These are phyloP conservation scores for Fraxinus latifolia DNA, from an alignment of 305 asterid genomes.

Conservation along the genomic window DNA sequence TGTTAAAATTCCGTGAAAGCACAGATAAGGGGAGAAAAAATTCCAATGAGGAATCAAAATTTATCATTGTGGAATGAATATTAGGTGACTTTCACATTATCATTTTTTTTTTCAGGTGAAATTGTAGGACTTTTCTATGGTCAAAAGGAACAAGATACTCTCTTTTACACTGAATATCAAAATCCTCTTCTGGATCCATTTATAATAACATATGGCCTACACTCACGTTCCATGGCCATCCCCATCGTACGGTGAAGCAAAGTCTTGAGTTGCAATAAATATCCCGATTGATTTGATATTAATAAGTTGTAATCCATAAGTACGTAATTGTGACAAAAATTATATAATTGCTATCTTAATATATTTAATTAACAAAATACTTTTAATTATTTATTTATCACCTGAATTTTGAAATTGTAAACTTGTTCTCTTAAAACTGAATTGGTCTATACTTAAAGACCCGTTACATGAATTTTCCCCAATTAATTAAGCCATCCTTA, in stretches of 20 bases:
- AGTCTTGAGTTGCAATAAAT: constrained; percentile 85
- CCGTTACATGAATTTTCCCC: too few relatives aligned
- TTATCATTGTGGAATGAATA: background rate
- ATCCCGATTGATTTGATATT: constrained; percentile 39
- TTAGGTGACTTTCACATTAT: background rate
- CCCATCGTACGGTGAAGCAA: constrained; percentile 88
- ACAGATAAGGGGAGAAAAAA: background rate
- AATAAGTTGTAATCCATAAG: too few relatives aligned
- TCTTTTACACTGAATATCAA: background rate
- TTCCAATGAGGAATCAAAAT: too few relatives aligned
- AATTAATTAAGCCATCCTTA: too few relatives aligned
- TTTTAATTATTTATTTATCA: too few relatives aligned
- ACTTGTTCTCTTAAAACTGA: too few relatives aligned
- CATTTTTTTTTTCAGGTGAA: too few relatives aligned
- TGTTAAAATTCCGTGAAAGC: background rate
- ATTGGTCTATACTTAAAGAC: too few relatives aligned
- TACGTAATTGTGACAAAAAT: too few relatives aligned
- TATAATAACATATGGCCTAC: background rate
- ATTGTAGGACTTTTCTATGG: background rate
- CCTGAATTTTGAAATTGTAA: too few relatives aligned
- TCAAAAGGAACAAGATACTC: background rate
- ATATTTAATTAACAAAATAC: too few relatives aligned
- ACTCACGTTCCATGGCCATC: constrained; percentile 99
- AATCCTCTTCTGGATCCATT: background rate
- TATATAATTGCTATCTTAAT: too few relatives aligned